Evolutionary conservation across 1,284 basidiomycete species (phyloP).

Genomic region (Leccinum solheimii): DNA sequence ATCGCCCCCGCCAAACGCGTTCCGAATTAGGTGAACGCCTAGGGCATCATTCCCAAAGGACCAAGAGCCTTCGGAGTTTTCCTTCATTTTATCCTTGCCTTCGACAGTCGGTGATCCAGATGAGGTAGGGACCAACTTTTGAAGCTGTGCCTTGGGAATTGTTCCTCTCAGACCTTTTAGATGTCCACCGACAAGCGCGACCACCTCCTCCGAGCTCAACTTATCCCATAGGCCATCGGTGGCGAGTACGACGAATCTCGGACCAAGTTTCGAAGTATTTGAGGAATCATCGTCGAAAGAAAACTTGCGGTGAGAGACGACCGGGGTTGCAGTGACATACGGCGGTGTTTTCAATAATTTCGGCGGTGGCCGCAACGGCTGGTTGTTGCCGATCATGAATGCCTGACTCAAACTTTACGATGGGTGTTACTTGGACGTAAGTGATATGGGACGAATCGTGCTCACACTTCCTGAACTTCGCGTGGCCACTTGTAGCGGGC

Average conservation of each 20-base stretch:
- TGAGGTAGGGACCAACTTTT: slow-evolving; percentile 53
- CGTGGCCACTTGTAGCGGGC: slow-evolving; percentile 90
- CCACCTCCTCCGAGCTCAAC: slow-evolving; percentile 93
- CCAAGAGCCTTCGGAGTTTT: slow-evolving; percentile 57
- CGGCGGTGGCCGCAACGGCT: slow-evolving; percentile 60
- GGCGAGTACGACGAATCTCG: slow-evolving; percentile 83
- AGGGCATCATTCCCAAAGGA: slow-evolving; percentile 86
- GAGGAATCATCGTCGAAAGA: slow-evolving; percentile 38
- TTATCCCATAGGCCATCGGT: slow-evolving; percentile 97
- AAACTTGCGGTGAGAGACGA: slow-evolving; percentile 80
- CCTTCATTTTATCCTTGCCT: slow-evolving; percentile 56
- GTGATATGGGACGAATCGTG: slow-evolving; percentile 9
- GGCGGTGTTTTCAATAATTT: slow-evolving; percentile 82
- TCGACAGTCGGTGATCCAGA: slow-evolving; percentile 57
- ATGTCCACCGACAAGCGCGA: slow-evolving; percentile 85
- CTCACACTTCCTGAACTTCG: slow-evolving; percentile 72
- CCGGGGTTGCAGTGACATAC: slow-evolving; percentile 90
- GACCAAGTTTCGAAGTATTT: slow-evolving; percentile 30
- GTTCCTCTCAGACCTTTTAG: slow-evolving; percentile 70
- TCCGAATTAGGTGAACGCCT: slow-evolving; percentile 90
- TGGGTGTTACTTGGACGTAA: slow-evolving; percentile 2
- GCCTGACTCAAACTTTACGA: slow-evolving; percentile 60
- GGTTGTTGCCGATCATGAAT: slow-evolving; percentile 63
- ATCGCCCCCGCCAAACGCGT: slow-evolving; percentile 90
- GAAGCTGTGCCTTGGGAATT: slow-evolving; percentile 58